Percentiles rank a stretch among this genome's conserved stretches.
phyloP scores from a whole-genome alignment of 1,284 basidiomycete genomes.

The Puccinia polysora region DNA sequence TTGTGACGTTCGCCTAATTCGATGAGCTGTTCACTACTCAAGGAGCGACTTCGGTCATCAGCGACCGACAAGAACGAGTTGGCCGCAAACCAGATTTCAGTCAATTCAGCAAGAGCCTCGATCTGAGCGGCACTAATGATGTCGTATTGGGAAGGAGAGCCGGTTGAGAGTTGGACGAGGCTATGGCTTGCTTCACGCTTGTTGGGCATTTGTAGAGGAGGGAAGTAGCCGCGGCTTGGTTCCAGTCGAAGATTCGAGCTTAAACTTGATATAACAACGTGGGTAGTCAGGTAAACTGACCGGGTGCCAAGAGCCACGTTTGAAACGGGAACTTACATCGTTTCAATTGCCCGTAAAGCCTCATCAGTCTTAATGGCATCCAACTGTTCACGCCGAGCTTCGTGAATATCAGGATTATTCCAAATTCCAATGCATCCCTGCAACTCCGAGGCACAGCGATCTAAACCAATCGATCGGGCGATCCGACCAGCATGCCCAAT shows the following conservation, averaged over 20 bases:
- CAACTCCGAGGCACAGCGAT: conserved; percentile 9
- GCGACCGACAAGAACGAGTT: conserved; percentile 15
- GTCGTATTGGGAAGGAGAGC: conserved; percentile 41
- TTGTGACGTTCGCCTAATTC: conserved; percentile 40
- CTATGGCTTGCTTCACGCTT: not conserved
- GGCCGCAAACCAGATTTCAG: conserved; percentile 28
- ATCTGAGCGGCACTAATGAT: conserved; percentile 37
- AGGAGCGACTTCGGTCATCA: conserved; percentile 24
- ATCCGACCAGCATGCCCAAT: conserved; percentile 42
- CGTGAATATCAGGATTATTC: conserved; percentile 19
- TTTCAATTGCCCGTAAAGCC: conserved; percentile 16
- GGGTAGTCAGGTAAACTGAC: not conserved
- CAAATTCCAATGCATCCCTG: not conserved
- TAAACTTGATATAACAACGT: conserved; percentile 11
- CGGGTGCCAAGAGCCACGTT: not conserved
- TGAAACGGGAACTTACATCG: conserved; percentile 20
- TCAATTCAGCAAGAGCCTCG: conserved; percentile 31
- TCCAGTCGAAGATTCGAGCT: conserved; percentile 37
- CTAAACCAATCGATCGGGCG: conserved; percentile 27
- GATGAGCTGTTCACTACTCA: conserved; percentile 11
- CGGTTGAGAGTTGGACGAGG: conserved; percentile 32
- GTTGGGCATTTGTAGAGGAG: not conserved
- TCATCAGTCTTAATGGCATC: conserved; percentile 35
- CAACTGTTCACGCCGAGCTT: conserved; percentile 20
- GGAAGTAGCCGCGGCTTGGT: conserved; percentile 26